Evolutionary conservation across 805 yeast species (phyloP), one percentile per base, ranked within the genome.

Genomic region (Candida taoyuanica): DNA sequence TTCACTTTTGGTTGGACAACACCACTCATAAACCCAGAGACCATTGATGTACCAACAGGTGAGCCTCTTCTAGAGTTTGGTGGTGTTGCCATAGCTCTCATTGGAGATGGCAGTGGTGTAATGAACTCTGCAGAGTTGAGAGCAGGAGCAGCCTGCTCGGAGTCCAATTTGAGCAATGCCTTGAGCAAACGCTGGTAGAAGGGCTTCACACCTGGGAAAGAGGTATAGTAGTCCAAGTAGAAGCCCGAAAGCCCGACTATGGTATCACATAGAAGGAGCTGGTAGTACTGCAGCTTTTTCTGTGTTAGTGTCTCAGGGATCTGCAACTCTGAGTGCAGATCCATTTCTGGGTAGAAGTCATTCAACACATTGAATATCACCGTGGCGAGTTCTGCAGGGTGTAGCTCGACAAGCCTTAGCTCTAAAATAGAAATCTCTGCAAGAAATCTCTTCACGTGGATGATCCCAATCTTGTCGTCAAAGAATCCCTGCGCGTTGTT

Each of bases 371-470:
- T 35, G 33, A 51, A 43, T 17, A 54, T 51, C 21, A 53, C 39
- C 17, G 45, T 46, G 5, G 60, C 19, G 19, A 58, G 37, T 27
- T 50, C 51, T 13, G 56, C 53, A 12, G 63, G 63, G 31, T 57
- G 63, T 5, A 58, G 48, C 41, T 67, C 70, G 25, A 71, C 58
- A 40, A 76, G 60, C 26, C 67, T 73, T 29, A 59, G 56, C 43
- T 71, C 70, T 57, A 73, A 74, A 21, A 73, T 58, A 4, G 77
- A 59, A 15, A 69, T 51, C 49, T 77, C 78, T 33, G 70, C 59
- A 29, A 76, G 52, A 45, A 69, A 75, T 41, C 69, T 70, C 49
- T 76, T 77, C 42, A 73, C 53, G 44, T 65, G 62, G 46, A 72
- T 68, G 34, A 71, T 53, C 46, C 71, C 62, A 23, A 62, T 51